Conservation (phyloP, 2,329 filamentous ascomycete genomes). For the Colletotrichum higginsianum region DNA sequence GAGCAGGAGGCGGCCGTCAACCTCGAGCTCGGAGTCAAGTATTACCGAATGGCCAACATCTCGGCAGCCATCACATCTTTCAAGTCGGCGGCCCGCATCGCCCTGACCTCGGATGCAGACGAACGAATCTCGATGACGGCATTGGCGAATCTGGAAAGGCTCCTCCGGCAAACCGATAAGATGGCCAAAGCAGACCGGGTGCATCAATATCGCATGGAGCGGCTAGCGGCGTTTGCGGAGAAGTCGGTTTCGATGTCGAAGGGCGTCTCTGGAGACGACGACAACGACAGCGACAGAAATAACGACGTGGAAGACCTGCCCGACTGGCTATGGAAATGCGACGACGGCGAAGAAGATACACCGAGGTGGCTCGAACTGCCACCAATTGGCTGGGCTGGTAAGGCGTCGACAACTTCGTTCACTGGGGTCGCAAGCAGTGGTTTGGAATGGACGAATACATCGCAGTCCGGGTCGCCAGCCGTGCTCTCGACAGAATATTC, state of each 20-base stretch:
- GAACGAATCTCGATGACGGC: slow-evolving; percentile 51
- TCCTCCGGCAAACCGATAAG: slow-evolving; percentile 46
- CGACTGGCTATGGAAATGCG: slow-evolving; percentile 41
- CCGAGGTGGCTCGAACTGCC: slow-evolving; percentile 30
- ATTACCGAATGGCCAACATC: slow-evolving; percentile 48
- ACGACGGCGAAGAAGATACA: slow-evolving; percentile 29
- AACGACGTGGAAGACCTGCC: slow-evolving; percentile 28
- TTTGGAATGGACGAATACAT: slow-evolving; percentile 32
- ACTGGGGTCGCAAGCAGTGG: background rate
- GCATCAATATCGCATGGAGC: slow-evolving; percentile 48
- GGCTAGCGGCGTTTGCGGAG: slow-evolving; percentile 49
- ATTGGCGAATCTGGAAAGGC: slow-evolving; percentile 53
- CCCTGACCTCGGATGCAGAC: slow-evolving; percentile 48
- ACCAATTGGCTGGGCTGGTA: slow-evolving; percentile 16
- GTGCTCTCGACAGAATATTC: slow-evolving; percentile 27
- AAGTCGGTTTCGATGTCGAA: slow-evolving; percentile 43
- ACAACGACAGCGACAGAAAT: slow-evolving; percentile 30
- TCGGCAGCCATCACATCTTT: slow-evolving; percentile 50
- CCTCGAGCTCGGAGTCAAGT: slow-evolving; percentile 52
- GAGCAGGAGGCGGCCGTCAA: slow-evolving; percentile 52
- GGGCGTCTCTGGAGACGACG: slow-evolving; percentile 22
- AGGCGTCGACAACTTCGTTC: slow-evolving; percentile 22
- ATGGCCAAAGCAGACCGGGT: slow-evolving; percentile 47
- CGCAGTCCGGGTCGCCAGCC: slow-evolving; percentile 27
- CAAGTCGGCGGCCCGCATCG: slow-evolving; percentile 49